These are phyloP conservation scores for Pholiota adiposa DNA, from an alignment of 1,284 basidiomycete genomes.

Conservation along the genomic window DNA sequence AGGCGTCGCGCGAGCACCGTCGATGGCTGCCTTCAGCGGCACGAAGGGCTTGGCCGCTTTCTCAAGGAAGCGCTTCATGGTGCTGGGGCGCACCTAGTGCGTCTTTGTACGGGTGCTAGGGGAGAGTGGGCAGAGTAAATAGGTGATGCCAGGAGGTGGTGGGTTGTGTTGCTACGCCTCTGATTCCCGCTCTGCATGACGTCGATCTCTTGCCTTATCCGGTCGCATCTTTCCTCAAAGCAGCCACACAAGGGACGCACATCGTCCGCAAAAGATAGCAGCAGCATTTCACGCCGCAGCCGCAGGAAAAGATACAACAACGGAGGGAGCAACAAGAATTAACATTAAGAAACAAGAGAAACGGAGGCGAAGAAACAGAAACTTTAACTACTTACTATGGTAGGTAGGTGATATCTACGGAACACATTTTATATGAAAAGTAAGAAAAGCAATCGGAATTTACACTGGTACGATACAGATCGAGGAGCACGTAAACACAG, in stretches of 20 bases:
- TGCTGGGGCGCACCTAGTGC: slow-evolving; percentile 16
- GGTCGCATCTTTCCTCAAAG: neutral
- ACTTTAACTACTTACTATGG: neutral
- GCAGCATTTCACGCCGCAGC: too few species aligned
- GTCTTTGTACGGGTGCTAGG: neutral
- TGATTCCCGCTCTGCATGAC: neutral
- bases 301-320: too few species aligned
- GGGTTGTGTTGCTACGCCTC: neutral
- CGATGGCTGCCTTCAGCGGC: neutral
- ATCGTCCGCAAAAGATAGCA: neutral
- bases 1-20: neutral
- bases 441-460: neutral
- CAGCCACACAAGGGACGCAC: neutral
- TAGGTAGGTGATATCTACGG: slow-evolving; percentile 1
- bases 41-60: slow-evolving; percentile 39
- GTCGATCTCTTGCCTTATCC: slow-evolving; percentile 1
- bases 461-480: slow-evolving; percentile 3
- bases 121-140: neutral
- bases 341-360: neutral
- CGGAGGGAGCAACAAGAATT: neutral
- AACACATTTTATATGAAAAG: neutral
- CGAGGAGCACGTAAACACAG: neutral
- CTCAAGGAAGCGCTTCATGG: slow-evolving; percentile 44
- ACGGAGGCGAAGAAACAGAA: neutral
- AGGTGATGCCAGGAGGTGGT: neutral